Percentiles rank a stretch among this genome's conserved stretches.
phyloP scores from a whole-genome alignment of 179 eudicot genomes.

The Corrigiola litoralis region DNA sequence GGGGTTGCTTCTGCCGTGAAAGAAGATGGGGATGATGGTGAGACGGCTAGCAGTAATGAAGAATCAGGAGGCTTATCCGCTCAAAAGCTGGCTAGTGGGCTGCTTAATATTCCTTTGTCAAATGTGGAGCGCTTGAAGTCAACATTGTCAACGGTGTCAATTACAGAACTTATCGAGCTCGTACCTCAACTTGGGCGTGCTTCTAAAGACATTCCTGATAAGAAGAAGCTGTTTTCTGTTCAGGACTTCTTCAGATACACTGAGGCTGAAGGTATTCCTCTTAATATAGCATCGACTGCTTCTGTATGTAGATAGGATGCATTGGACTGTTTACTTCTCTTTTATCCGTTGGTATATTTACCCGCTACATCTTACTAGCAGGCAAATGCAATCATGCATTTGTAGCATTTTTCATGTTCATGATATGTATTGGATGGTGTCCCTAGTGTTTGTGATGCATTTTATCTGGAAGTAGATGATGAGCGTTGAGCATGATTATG shows the following conservation, averaged over 20 bases:
- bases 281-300: not conserved
- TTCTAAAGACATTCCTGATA: conserved; percentile 81
- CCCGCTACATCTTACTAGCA: too few relatives aligned
- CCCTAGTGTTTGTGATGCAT: too few relatives aligned
- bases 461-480: too few relatives aligned
- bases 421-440: too few relatives aligned
- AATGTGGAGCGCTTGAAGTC: conserved; percentile 90
- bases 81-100: conserved; percentile 64
- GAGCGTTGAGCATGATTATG: too few relatives aligned
- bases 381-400: not conserved
- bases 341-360: not conserved
- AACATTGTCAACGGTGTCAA: conserved; percentile 75
- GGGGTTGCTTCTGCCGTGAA: conserved; percentile 54
- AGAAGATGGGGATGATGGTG: conserved; percentile 54
- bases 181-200: conserved; percentile 73
- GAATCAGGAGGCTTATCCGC: conserved; percentile 52
- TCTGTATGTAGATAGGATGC: not conserved
- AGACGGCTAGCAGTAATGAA: conserved; percentile 28
- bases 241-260: conserved; percentile 98
- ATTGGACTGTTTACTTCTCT: not conserved
- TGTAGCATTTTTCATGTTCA: not conserved
- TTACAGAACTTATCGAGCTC: conserved; percentile 81
- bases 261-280: conserved; percentile 77
- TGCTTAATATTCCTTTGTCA: conserved; percentile 72
- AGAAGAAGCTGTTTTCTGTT: conserved; percentile 87